A percentile compares a stretch with the other conserved stretches of the same genome.
Evolutionary conservation across 202 grass and related monocot genomes (phyloP).

Genomic region (Hordeum pubiflorum): DNA sequence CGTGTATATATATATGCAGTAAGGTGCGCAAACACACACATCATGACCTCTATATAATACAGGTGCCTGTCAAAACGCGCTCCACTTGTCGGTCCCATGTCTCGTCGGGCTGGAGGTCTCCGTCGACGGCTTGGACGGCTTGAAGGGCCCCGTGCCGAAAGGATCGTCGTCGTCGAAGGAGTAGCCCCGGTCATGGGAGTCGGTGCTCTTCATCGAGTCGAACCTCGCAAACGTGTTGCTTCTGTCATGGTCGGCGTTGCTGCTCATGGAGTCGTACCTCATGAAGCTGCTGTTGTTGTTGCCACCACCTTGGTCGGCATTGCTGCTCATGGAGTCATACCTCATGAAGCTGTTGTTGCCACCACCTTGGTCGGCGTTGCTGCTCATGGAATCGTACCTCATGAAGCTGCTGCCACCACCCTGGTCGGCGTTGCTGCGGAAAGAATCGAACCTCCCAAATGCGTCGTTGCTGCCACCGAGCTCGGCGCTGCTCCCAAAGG

Average conservation of each 20-base stretch:
- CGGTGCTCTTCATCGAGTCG: constrained; percentile 83
- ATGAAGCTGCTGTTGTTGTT: constrained; percentile 44
- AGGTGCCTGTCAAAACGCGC: constrained; percentile 59
- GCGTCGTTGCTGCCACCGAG: constrained; percentile 27
- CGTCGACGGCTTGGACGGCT: constrained; percentile 39
- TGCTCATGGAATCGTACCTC: constrained; percentile 62
- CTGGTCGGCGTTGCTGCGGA: constrained; percentile 59
- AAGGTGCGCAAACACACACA: constrained; percentile 32
- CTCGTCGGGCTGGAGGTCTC: constrained; percentile 63
- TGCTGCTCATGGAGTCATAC: constrained; percentile 91
- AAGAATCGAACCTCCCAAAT: constrained; percentile 64
- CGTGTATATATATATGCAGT: constrained; percentile 41
- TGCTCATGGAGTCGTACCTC: constrained; percentile 64
- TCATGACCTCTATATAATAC: constrained; percentile 23
- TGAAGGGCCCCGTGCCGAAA: constrained; percentile 61
- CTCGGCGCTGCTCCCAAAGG: constrained; percentile 57
- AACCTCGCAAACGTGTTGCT: constrained; percentile 48
- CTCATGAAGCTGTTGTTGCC: constrained; percentile 50
- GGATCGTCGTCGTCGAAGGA: constrained; percentile 74
- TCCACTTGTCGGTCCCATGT: constrained; percentile 77
- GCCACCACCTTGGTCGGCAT: neutral
- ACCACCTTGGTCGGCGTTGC: constrained; percentile 36
- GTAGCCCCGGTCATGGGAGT: constrained; percentile 30
- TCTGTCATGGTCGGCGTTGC: constrained; percentile 56
- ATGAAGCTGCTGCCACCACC: constrained; percentile 34